phyloP scores from a whole-genome alignment of 2,329 filamentous ascomycete species.

The Gaeumannomyces tritici region DNA sequence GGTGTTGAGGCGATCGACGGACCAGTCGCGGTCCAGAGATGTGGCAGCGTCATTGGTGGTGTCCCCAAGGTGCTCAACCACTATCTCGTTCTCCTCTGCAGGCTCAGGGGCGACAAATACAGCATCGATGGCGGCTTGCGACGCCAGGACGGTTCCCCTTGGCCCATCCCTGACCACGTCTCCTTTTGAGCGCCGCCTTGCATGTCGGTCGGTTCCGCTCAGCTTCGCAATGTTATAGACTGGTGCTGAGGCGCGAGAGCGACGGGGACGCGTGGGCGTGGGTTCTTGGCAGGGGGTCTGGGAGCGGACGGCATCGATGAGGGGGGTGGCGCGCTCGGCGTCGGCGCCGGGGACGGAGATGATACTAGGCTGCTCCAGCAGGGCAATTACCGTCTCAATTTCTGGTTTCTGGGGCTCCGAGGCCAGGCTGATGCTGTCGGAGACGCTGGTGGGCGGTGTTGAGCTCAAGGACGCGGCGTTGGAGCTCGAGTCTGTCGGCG shows the following conservation, averaged over 20 bases:
- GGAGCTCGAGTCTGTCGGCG: slow-evolving; percentile 18
- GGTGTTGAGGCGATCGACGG: slow-evolving; percentile 24
- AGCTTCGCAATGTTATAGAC: slow-evolving; percentile 60
- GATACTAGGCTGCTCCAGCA: slow-evolving; percentile 9
- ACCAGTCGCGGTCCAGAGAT: slow-evolving; percentile 36
- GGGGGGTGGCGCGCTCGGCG: background rate
- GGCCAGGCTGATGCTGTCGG: slow-evolving; percentile 20
- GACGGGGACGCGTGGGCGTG: slow-evolving; percentile 37
- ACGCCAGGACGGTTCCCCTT: slow-evolving; percentile 15
- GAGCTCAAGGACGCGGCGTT: slow-evolving; percentile 18
- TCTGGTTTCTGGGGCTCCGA: slow-evolving; percentile 17
- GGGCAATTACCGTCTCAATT: slow-evolving; percentile 2
- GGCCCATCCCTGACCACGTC: slow-evolving; percentile 34
- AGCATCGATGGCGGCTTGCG: background rate
- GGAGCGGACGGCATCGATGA: background rate
- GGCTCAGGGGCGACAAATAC: background rate
- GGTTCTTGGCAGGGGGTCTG: slow-evolving; percentile 3
- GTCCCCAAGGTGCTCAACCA: slow-evolving; percentile 6
- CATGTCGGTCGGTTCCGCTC: slow-evolving; percentile 51
- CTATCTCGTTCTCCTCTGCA: slow-evolving; percentile 19
- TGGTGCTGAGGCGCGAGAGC: slow-evolving; percentile 43
- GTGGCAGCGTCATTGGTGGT: slow-evolving; percentile 30
- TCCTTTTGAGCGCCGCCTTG: slow-evolving; percentile 42
- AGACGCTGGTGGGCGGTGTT: slow-evolving; percentile 21
- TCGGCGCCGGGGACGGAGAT: slow-evolving; percentile 9